Evolutionary conservation across 805 yeast species (phyloP), one percentile per base, ranked within the genome.

Genomic region (Ogataea henricii): DNA sequence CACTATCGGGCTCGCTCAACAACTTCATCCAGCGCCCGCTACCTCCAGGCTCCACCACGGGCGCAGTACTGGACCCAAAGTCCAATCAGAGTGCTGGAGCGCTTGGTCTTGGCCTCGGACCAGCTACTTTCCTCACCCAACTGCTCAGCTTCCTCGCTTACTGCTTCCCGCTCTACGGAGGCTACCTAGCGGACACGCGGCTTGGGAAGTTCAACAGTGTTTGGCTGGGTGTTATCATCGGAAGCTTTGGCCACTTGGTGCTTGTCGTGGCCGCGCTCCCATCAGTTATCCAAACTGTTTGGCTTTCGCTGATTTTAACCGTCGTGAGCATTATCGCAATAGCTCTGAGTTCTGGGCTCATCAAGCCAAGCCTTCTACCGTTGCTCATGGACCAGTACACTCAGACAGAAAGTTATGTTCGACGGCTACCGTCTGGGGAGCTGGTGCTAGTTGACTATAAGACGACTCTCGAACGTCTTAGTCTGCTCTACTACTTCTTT

Each of bases 311-410:
- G 41, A 63, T 56, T 2, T 63, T 75, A 34, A 69, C 76, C 9
- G 54, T 69, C 25, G 45, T 74, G 22, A 71, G 72, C 13, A 62
- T 73, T 22, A n/a, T 70, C 1, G 61, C 70, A 5, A 66, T 74
- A 46, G 72, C 74, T 21, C 21, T 61, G 4, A 77, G 81, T 48
- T 73, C 82, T 27, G 82, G 83, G 39, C 74, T 76, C 46, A 77
- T 78, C 50, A 78, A 78, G 53, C 78, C 82, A 18, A 78, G 77
- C 57, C 67, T 77, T 41, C 66, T 75, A 51, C 80, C 80, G 4
- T 62, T 76, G 40, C 56, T 76, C 35, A 68, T 76, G 67, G 88
- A 85, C 56, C 89, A 84, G 65, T 82, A 82, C 63, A 77, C 81
- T 32, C 72, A 76, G 59, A 70, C 77, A 36, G 73, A 74, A 54